Conservation (phyloP, 2,329 filamentous ascomycete species). For the Passalora sequoiae region DNA sequence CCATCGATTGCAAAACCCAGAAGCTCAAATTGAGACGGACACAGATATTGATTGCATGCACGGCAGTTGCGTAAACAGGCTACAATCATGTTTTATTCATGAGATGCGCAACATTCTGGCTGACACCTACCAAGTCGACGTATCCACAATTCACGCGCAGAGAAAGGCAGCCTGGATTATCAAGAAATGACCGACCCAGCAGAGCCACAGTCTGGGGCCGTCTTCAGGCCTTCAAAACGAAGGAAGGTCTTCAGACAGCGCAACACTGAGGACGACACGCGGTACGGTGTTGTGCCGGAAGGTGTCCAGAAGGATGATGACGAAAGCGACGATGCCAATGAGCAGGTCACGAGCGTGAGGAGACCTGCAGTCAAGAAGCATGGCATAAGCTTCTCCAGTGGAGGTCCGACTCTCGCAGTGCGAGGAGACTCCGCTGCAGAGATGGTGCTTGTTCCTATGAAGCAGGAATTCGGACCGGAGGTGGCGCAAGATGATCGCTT, state of each 20-base stretch:
- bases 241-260: slow-evolving; percentile 49
- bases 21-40: no score
- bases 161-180: no score
- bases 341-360: slow-evolving; percentile 8
- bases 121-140: no score
- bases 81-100: no score
- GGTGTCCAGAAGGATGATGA: background rate
- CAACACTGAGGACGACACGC: slow-evolving; percentile 24
- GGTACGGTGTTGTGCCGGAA: slow-evolving; percentile 8
- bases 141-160: no score
- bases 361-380: slow-evolving; percentile 23
- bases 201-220: slow-evolving; percentile 28
- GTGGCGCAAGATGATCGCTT: slow-evolving; percentile 53
- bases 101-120: no score
- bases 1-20: no score
- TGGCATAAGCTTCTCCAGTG: slow-evolving; percentile 28
- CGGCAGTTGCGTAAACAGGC: no score
- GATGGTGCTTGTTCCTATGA: slow-evolving; percentile 12
- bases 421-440: slow-evolving; percentile 1
- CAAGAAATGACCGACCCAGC: no score
- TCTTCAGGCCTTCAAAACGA: slow-evolving; percentile 48
- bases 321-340: background rate
- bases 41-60: no score
- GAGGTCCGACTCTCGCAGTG: background rate
- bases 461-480: slow-evolving; percentile 15